Evolutionary conservation across 768 basidiomycete species (phyloP).

Genomic region (Peribolospora baueri): DNA sequence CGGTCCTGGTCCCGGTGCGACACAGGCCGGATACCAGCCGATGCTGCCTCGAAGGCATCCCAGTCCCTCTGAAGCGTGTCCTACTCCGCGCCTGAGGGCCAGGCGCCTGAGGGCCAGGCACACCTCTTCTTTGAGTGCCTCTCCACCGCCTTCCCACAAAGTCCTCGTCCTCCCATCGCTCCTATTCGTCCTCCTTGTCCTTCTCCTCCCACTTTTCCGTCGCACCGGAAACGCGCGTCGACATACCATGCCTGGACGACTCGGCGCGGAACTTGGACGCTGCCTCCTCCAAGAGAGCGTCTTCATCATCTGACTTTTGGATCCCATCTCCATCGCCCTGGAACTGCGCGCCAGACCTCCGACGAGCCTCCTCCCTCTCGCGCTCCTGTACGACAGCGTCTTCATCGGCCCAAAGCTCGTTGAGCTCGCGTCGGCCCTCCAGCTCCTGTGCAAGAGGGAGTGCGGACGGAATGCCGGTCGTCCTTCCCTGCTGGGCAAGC

Average conservation of each 20-base stretch:
- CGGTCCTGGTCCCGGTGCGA: conserved; percentile 14
- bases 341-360: conserved; percentile 3
- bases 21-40: conserved; percentile 34
- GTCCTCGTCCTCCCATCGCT: conserved; percentile 7
- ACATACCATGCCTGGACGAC: not conserved
- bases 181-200: conserved; percentile 1
- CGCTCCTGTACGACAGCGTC: conserved; percentile 5
- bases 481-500: not conserved
- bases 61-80: conserved; percentile 45
- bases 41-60: conserved; percentile 57
- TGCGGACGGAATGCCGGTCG: not conserved
- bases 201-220: conserved; percentile 15
- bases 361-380: conserved; percentile 2
- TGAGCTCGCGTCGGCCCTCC: conserved; percentile 3
- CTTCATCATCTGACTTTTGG: conserved; percentile 2
- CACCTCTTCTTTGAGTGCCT: not conserved
- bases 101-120: conserved; percentile 9
- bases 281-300: not conserved
- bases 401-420: conserved; percentile 13
- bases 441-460: not conserved
- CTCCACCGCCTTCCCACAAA: not conserved
- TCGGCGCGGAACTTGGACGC: not conserved
- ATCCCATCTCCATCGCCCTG: conserved; percentile 14
- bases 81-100: conserved; percentile 35
- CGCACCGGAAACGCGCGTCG: conserved; percentile 11